A percentile compares a stretch with the other conserved stretches of the same genome.
Evolutionary conservation across 2,329 filamentous ascomycete genomes (phyloP).

Genomic region (Dactylellina parvicollis): DNA sequence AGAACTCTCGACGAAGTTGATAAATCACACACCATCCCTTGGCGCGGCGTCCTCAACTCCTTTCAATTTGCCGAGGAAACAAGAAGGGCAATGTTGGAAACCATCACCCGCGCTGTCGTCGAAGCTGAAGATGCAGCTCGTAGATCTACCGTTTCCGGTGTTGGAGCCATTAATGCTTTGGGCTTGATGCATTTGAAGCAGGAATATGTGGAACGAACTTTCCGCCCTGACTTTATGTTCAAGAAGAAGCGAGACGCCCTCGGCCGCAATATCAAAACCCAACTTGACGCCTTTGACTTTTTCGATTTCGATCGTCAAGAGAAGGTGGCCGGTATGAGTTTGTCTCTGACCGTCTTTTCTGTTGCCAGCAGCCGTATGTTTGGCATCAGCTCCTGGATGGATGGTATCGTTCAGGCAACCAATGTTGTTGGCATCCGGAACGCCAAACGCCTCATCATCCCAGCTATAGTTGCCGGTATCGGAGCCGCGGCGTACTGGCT

Average conservation of each 20-base stretch:
- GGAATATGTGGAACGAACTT: conserved; percentile 84
- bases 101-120: conserved; percentile 81
- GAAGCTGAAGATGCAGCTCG: conserved; percentile 88
- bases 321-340: conserved; percentile 90
- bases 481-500: conserved; percentile 79
- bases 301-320: conserved; percentile 94
- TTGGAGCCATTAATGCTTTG: conserved; percentile 86
- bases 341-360: conserved; percentile 90
- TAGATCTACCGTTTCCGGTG: conserved; percentile 77
- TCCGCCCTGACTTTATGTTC: conserved; percentile 95
- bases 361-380: conserved; percentile 83
- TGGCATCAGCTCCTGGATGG: conserved; percentile 86
- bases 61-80: conserved; percentile 95
- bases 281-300: conserved; percentile 91
- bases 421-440: conserved; percentile 84
- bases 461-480: conserved; percentile 82
- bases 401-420: conserved; percentile 82
- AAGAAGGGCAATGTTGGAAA: conserved; percentile 88
- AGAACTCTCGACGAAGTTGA: conserved; percentile 80
- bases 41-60: conserved; percentile 83
- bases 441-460: conserved; percentile 80
- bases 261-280: conserved; percentile 84
- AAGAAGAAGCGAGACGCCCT: conserved; percentile 80
- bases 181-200: conserved; percentile 88
- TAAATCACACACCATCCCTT: conserved; percentile 80